Percentiles rank a stretch among this genome's conserved stretches.
Conservation (phyloP, 768 basidiomycete genomes). For the Calocybe gangraenosa region DNA sequence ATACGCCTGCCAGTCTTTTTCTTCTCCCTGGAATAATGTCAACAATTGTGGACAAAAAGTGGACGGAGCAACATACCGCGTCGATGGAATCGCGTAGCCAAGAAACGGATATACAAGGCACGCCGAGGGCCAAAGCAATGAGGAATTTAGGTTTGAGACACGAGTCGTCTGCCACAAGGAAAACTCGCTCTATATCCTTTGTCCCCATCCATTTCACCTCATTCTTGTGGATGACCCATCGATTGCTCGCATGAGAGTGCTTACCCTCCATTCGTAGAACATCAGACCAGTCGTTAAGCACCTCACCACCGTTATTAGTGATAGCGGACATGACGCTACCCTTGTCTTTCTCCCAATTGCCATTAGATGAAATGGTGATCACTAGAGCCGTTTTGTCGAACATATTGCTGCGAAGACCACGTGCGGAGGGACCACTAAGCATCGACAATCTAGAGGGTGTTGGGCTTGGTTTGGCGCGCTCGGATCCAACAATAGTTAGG, state of each 20-base stretch:
- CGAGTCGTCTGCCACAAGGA: constrained; percentile 62
- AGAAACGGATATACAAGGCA: constrained; percentile 67
- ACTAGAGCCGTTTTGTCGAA: constrained; percentile 54
- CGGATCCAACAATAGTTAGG: constrained; percentile 34
- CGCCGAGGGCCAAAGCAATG: constrained; percentile 77
- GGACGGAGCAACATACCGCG: constrained; percentile 22
- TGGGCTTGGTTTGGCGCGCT: constrained; percentile 30
- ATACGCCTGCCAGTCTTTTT: constrained; percentile 59
- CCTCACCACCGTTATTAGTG: constrained; percentile 46
- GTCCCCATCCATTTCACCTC: constrained; percentile 45
- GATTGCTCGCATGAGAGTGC: constrained; percentile 34
- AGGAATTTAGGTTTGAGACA: constrained; percentile 78
- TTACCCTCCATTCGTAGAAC: constrained; percentile 56
- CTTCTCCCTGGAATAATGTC: constrained; percentile 24
- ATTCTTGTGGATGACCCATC: constrained; percentile 48
- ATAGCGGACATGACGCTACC: constrained; percentile 39
- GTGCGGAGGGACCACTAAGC: constrained; percentile 28
- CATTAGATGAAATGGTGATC: constrained; percentile 54
- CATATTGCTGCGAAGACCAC: constrained; percentile 28
- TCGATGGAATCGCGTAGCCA: constrained; percentile 47
- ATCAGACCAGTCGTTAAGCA: constrained; percentile 60
- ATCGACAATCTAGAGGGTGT: constrained; percentile 48
- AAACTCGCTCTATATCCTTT: constrained; percentile 47
- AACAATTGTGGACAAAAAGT: constrained; percentile 6
- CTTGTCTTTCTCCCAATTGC: constrained; percentile 36